Evolutionary conservation across 2,329 filamentous ascomycete species (phyloP).

Genomic region (Monilinia aucupariae): DNA sequence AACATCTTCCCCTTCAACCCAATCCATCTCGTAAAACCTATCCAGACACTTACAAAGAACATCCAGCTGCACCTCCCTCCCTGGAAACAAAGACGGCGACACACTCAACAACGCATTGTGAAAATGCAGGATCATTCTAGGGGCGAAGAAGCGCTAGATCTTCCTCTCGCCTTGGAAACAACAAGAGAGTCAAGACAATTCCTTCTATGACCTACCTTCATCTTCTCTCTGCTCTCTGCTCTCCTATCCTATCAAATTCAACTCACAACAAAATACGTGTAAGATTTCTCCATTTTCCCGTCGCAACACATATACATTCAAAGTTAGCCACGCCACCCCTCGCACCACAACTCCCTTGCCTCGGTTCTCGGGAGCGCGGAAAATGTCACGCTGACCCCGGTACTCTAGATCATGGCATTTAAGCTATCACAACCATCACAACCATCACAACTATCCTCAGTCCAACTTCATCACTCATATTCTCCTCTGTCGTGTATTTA

Average conservation of each 20-base stretch:
- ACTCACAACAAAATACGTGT: too few species aligned
- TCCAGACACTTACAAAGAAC: background rate
- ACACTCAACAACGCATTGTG: conserved; percentile 39
- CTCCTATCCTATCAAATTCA: too few species aligned
- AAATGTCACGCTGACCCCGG: background rate
- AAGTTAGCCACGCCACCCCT: too few species aligned
- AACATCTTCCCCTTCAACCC: background rate
- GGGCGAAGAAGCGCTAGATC: too few species aligned
- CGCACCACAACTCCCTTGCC: background rate
- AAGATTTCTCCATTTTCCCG: too few species aligned
- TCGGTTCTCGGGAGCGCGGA: background rate
- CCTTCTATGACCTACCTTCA: too few species aligned
- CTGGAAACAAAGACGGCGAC: background rate
- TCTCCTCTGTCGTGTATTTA: background rate
- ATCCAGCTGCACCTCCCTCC: background rate
- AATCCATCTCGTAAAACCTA: background rate
- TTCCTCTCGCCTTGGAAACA: too few species aligned
- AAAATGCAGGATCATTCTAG: conserved; percentile 52
- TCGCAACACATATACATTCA: too few species aligned
- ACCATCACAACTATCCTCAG: background rate
- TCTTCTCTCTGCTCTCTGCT: too few species aligned
- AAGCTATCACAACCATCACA: too few species aligned
- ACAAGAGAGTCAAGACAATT: too few species aligned
- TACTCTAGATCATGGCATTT: background rate
- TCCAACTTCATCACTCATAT: background rate